Percentiles rank a stretch among this genome's conserved stretches.
These are phyloP conservation scores for Bipolaris bicolor DNA, from an alignment of 2,329 filamentous ascomycete genomes.

Conservation along the genomic window DNA sequence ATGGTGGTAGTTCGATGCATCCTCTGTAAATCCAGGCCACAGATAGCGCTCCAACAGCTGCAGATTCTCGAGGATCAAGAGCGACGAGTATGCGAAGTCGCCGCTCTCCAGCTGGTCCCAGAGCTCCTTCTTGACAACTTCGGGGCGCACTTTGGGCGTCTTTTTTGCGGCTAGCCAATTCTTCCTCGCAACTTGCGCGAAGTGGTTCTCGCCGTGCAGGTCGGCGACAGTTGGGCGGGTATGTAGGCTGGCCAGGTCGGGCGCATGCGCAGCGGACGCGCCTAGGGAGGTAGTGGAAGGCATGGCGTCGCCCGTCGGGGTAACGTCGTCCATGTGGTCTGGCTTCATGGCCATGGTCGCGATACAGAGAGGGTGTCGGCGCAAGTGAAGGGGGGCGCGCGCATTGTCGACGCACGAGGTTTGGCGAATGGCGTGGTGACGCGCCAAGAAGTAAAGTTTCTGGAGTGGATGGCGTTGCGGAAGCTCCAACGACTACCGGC, in stretches of 20 bases:
- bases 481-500: constrained; percentile 10
- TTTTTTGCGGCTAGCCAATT: constrained; percentile 78
- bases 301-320: constrained; percentile 19
- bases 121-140: constrained; percentile 83
- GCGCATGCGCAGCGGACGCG: constrained; percentile 30
- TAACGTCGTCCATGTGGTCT: constrained; percentile 36
- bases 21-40: constrained; percentile 90
- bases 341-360: constrained; percentile 16
- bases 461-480: constrained; percentile 21
- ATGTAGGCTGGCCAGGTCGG: constrained; percentile 29
- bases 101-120: constrained; percentile 89
- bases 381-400: constrained; percentile 25
- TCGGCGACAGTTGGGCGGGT: constrained; percentile 70
- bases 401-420: constrained; percentile 36
- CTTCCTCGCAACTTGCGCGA: constrained; percentile 75
- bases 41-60: constrained; percentile 91
- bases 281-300: constrained; percentile 20
- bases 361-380: constrained; percentile 14
- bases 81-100: constrained; percentile 75
- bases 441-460: constrained; percentile 42
- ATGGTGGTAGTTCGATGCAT: constrained; percentile 90
- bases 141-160: constrained; percentile 72
- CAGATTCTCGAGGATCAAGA: constrained; percentile 85
- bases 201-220: constrained; percentile 69
- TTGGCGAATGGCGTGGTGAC: constrained; percentile 21